Base-by-base conservation (phyloP, 192 early-diverging fungal genomes). In the Funneliformis geosporum region DNA sequence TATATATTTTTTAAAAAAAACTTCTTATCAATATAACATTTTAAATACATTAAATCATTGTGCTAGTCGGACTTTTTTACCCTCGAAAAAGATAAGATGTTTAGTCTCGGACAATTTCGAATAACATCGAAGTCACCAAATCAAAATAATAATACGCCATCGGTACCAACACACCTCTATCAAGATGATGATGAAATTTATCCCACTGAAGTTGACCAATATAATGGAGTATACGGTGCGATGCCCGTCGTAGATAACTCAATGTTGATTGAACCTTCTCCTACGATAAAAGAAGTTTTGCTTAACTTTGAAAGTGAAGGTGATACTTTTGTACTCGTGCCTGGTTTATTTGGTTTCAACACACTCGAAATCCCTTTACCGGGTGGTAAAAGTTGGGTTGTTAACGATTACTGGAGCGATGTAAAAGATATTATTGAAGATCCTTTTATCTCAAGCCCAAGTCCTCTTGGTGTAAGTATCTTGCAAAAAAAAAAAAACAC, bases 341-440 rank as follows among this genome's bases (percentile, higher is more conserved):
- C 77, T 11, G 77, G 77, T 27, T 43, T 79, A 59, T 79, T 55
- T 9, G 8, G 46, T 8, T 47, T 42, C 46, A 39, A 79, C 38
- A 70, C 38, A 44, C 6, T 79, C 5, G 46, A 50, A 39, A 1
- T 79, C 8, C 21, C 44, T 8, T 33, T 79, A 23, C 55, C 55
- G 11, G 77, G 77, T 70, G 67, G 67, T 2, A 64, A 33, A 33
- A 4, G 11, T 7, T 42, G n/a, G 62, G 28, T 44, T 3, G 8
- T 79, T 8, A 38, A 38, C 27, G 77, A 79, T 59, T 25, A 79
- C 18, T 79, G 77, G 77, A 38, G 50, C 23, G 77, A 70, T 60
- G 65, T 70, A 5, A 68, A 61, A 42, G 65, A 79, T 38, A 69
- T 70, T 8, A 23, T 79, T 6, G 77, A 79, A 9, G 67, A 79